Evolutionary conservation across 345 rosid species (phyloP).

Genomic region (Populus deltoides): DNA sequence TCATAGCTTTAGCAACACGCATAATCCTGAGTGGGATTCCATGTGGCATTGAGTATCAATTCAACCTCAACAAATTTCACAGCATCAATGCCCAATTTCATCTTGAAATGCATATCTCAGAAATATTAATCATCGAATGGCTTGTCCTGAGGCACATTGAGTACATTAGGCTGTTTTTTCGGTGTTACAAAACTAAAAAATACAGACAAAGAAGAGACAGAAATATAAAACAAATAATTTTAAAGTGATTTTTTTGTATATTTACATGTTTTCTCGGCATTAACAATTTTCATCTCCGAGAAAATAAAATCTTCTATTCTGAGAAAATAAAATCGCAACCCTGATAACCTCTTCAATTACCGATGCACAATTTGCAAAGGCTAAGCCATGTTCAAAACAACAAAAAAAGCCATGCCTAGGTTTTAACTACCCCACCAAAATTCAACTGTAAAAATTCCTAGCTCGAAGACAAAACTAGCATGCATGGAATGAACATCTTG

Average conservation of each 20-base stretch:
- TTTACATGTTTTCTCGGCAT: not conserved
- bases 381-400: not conserved
- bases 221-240: too few species aligned
- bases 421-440: not conserved
- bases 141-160: not conserved
- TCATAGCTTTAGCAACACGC: not conserved
- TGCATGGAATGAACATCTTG: not conserved
- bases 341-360: not conserved
- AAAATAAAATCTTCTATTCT: too few species aligned
- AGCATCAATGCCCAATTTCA: not conserved
- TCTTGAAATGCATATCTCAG: not conserved
- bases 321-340: too few species aligned
- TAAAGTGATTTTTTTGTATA: too few species aligned
- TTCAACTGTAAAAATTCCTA: constrained; percentile 10
- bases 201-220: too few species aligned
- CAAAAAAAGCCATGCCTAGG: not conserved
- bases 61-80: not conserved
- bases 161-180: too few species aligned
- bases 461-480: constrained; percentile 6
- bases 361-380: not conserved
- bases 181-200: too few species aligned
- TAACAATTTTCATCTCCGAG: too few species aligned
- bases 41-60: not conserved
- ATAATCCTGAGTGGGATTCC: not conserved
- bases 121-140: not conserved